phyloP scores from a whole-genome alignment of 495 filamentous ascomycete genomes.

The Talaromyces thailandensis region DNA sequence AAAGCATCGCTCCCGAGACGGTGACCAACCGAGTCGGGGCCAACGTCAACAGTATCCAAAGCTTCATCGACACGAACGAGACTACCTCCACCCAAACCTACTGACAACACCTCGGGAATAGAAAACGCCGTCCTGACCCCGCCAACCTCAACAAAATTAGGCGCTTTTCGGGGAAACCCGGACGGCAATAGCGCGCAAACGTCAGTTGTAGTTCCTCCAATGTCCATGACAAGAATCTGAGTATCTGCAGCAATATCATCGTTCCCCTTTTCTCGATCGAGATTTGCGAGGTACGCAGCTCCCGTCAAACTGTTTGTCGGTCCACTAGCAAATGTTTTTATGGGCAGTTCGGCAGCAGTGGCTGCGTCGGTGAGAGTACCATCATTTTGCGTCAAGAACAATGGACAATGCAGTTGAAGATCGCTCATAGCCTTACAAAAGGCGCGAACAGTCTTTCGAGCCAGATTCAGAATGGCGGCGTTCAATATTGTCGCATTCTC shows the following conservation, averaged over 20 bases:
- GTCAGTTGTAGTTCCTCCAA: slow-evolving; percentile 50
- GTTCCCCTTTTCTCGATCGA: slow-evolving; percentile 8
- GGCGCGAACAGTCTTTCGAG: slow-evolving; percentile 30
- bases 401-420: slow-evolving; percentile 31
- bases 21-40: slow-evolving; percentile 49
- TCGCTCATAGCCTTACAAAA: slow-evolving; percentile 33
- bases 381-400: slow-evolving; percentile 46
- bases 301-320: slow-evolving; percentile 45
- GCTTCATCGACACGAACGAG: slow-evolving; percentile 29
- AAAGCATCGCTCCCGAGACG: slow-evolving; percentile 36
- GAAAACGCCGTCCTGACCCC: slow-evolving; percentile 45
- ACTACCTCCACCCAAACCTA: slow-evolving; percentile 47
- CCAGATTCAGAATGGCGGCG: slow-evolving; percentile 36
- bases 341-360: slow-evolving; percentile 35
- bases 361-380: slow-evolving; percentile 38
- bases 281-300: slow-evolving; percentile 28
- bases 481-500: slow-evolving; percentile 49
- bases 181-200: slow-evolving; percentile 41
- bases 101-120: slow-evolving; percentile 42
- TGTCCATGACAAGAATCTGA: slow-evolving; percentile 6
- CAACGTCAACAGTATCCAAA: slow-evolving; percentile 28
- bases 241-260: slow-evolving; percentile 6
- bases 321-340: slow-evolving; percentile 39
- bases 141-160: slow-evolving; percentile 29
- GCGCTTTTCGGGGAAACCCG: slow-evolving; percentile 45